Percentiles rank a stretch among this genome's conserved stretches.
These are phyloP conservation scores for Talaromyces sp. DNA, from an alignment of 2,329 filamentous ascomycete genomes.

Conservation along the genomic window DNA sequence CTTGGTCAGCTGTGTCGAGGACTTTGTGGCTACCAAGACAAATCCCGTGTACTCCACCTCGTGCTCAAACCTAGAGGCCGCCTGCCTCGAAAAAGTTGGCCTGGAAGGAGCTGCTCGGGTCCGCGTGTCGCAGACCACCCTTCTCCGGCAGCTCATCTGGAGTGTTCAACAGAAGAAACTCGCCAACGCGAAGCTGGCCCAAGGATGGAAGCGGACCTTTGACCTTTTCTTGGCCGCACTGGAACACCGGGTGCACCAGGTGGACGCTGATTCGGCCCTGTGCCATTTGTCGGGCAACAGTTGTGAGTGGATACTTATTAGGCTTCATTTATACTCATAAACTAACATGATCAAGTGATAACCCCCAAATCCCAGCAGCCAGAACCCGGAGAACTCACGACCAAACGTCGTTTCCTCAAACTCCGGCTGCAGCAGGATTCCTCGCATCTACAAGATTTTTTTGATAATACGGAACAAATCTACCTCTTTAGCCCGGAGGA, in stretches of 20 bases:
- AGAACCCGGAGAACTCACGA: neutral
- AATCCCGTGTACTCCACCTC: conserved; percentile 15
- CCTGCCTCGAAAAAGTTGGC: conserved; percentile 15
- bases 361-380: neutral
- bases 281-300: neutral
- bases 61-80: conserved; percentile 9
- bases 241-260: conserved; percentile 17
- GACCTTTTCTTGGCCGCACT: conserved; percentile 20
- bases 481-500: conserved; percentile 23
- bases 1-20: conserved; percentile 26
- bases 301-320: too few relatives aligned
- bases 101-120: conserved; percentile 25
- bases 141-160: conserved; percentile 32
- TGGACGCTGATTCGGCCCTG: neutral
- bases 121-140: conserved; percentile 28
- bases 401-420: conserved; percentile 9
- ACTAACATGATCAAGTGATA: neutral
- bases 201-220: conserved; percentile 22
- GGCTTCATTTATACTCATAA: too few relatives aligned
- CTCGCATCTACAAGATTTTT: conserved; percentile 30
- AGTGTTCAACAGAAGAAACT: conserved; percentile 30
- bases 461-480: conserved; percentile 30
- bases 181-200: conserved; percentile 20
- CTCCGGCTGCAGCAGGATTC: conserved; percentile 18
- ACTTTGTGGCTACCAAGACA: conserved; percentile 6